A percentile compares a stretch with the other conserved stretches of the same genome.
These are phyloP conservation scores for Echium plantagineum DNA, from an alignment of 257 asterid genomes.

Conservation along the genomic window DNA sequence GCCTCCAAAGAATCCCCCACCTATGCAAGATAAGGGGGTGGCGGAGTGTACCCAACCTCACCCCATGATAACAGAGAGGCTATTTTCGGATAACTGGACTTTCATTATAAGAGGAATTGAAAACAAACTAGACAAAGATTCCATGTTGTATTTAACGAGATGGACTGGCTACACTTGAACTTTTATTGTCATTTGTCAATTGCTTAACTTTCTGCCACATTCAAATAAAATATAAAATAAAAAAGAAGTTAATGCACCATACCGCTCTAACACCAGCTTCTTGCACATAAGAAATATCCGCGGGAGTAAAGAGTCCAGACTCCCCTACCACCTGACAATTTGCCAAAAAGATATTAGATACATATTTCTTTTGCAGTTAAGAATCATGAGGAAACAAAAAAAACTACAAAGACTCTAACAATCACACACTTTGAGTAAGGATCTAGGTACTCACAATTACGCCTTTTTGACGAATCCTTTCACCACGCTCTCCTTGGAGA, in stretches of 20 bases:
- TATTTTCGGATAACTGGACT: too few species aligned
- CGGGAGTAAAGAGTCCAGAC: slow-evolving; percentile 85
- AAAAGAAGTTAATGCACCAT: slow-evolving; percentile 18
- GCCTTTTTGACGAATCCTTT: slow-evolving; percentile 49
- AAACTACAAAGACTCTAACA: neutral
- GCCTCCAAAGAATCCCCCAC: too few species aligned
- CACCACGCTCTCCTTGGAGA: slow-evolving; percentile 75
- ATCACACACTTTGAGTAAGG: neutral
- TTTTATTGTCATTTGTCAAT: too few species aligned
- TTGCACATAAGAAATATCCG: slow-evolving; percentile 75
- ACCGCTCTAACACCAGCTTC: slow-evolving; percentile 83
- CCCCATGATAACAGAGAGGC: too few species aligned
- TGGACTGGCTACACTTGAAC: too few species aligned
- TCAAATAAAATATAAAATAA: neutral
- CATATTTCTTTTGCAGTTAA: neutral
- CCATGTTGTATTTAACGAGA: too few species aligned
- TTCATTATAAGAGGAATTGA: too few species aligned
- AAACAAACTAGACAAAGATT: too few species aligned
- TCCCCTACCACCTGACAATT: slow-evolving; percentile 72
- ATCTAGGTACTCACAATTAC: slow-evolving; percentile 41
- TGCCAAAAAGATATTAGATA: neutral
- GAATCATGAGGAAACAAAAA: neutral
- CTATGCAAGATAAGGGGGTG: too few species aligned
- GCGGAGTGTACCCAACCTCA: too few species aligned
- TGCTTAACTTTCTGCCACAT: too few species aligned